These are phyloP conservation scores for Helotiales sp. DNA, from an alignment of 2,329 filamentous ascomycete genomes.

Conservation along the genomic window DNA sequence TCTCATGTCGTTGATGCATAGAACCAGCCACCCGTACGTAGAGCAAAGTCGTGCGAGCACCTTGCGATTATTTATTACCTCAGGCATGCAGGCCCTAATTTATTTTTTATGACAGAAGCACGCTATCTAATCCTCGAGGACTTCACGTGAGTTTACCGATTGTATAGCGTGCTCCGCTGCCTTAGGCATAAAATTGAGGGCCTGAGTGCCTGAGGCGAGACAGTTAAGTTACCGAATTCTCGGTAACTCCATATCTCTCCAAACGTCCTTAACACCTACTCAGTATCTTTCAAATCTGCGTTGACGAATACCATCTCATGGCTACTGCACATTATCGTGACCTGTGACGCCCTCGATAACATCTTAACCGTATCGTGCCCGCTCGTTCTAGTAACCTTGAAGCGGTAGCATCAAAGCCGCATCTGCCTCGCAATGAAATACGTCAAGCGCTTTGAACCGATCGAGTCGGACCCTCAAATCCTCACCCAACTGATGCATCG, in stretches of 20 bases:
- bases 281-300: neutral
- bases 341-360: neutral
- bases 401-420: neutral
- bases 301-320: neutral
- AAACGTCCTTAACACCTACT: neutral
- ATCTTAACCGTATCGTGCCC: neutral
- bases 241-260: neutral
- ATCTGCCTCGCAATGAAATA: neutral
- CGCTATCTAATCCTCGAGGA: no score
- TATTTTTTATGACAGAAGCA: no score
- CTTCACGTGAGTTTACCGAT: no score
- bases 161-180: no score
- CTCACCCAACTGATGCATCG: neutral
- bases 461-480: neutral
- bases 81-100: no score
- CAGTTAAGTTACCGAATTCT: no score
- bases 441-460: neutral
- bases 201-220: no score
- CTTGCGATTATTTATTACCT: no score
- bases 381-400: neutral
- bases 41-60: no score
- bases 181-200: no score
- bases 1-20: no score
- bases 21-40: no score
- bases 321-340: neutral